phyloP scores from a whole-genome alignment of 495 filamentous ascomycete genomes.

The Trichocladium antarcticum region DNA sequence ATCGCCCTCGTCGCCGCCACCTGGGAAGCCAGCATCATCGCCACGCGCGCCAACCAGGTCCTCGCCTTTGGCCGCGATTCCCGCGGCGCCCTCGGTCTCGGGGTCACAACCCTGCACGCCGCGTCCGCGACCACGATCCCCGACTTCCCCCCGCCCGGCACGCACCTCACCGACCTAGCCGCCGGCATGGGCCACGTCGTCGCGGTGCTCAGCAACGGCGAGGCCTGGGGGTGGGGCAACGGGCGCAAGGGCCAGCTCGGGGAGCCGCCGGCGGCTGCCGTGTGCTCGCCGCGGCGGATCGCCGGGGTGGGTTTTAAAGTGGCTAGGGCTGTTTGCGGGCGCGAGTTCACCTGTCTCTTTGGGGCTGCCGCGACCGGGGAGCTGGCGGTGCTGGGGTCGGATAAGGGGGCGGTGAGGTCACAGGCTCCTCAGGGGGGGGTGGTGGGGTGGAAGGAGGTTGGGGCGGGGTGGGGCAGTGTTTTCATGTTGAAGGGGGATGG shows the following conservation, averaged over 20 bases:
- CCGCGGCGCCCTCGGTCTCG: conserved; percentile 65
- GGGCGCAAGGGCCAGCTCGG: conserved; percentile 78
- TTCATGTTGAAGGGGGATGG: conserved; percentile 53
- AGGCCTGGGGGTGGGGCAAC: conserved; percentile 80
- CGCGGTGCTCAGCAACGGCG: conserved; percentile 58
- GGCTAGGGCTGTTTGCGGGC: conserved; percentile 56
- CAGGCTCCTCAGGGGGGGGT: conserved; percentile 28
- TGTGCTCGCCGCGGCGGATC: conserved; percentile 51
- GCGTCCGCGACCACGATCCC: conserved; percentile 29
- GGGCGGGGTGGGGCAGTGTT: conserved; percentile 72
- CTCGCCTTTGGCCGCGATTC: conserved; percentile 52
- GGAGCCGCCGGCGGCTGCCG: conserved; percentile 29
- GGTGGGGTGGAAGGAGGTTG: conserved; percentile 47
- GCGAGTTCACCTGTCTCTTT: conserved; percentile 68
- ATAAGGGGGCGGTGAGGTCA: conserved; percentile 54
- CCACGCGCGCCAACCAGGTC: conserved; percentile 32
- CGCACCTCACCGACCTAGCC: conserved; percentile 45
- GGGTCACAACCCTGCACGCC: conserved; percentile 27
- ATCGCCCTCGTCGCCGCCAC: conserved; percentile 48
- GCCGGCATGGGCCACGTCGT: conserved; percentile 71
- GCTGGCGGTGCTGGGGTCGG: conserved; percentile 52
- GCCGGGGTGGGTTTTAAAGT: conserved; percentile 43
- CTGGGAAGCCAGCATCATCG: conserved; percentile 62
- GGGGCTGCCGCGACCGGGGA: conserved; percentile 43
- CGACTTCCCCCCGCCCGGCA: conserved; percentile 49